Evolutionary conservation across 2,329 filamentous ascomycete species (phyloP), one percentile per base, ranked within the genome.

Genomic region (Sclerotiophoma versabilis): DNA sequence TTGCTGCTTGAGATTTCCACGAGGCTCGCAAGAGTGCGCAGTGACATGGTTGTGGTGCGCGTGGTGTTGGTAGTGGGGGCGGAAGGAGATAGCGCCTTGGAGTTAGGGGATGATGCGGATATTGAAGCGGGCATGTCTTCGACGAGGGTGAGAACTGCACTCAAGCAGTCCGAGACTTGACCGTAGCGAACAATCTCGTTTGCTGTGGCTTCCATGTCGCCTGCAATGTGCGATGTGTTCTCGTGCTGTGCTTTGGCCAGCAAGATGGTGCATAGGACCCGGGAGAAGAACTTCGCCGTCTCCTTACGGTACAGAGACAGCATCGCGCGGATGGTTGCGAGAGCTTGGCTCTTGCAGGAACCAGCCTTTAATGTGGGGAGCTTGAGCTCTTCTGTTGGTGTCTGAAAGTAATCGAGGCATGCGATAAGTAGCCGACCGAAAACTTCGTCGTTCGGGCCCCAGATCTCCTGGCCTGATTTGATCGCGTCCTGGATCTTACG

Each of bases 401-500:
- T 83, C 70, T 91, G 84, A 22, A 93, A 83, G 68, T 89, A 93
- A 41, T 87, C 84, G 57, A 93, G 89, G 17, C 92, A 80, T 0
- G 87, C 88, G 2, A 83, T 65, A 29, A 92, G 77, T 2, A 93
- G 80, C 7, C 86, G 81, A 59, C 88, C 84, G 56, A 91, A 92
- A 60, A 85, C 88, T 48, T 88, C 86, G 64, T 88, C 86, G 41
- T 88, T 85, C 55, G 88, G 84, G 1, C 82, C 81, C 68, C 90
- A 86, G 17, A 85, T 80, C 12, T 86, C 81, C 64, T 75, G 72
- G 68, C 81, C 84, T 54, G 89, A 87, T 59, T 88, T 87, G 55
- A 92, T 82, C 60, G 92, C 82, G 32, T 87, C 87, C 72, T 93
- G 90, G 42, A 93, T 79, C 66, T 90, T 90, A 47, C 90, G 85